Evolutionary conservation across 257 asterid species (phyloP).

Genomic region (Gentiana dahurica): DNA sequence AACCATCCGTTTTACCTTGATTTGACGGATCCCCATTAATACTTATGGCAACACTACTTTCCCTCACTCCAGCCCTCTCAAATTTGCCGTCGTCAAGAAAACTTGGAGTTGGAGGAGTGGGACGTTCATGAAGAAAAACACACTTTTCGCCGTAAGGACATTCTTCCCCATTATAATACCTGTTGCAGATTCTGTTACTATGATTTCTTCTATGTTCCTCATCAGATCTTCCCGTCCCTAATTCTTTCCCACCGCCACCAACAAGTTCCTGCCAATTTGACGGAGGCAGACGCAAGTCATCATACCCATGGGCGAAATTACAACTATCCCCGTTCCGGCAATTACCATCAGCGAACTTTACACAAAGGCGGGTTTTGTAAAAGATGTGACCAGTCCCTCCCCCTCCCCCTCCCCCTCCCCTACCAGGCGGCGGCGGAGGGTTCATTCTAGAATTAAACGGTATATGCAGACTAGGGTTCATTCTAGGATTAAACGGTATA

Average conservation of each 20-base stretch:
- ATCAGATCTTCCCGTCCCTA: constrained; percentile 15
- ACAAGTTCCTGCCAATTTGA: constrained; percentile 78
- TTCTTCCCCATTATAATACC: constrained; percentile 68
- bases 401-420: background rate
- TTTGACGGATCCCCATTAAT: constrained; percentile 26
- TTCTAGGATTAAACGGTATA: too few relatives aligned
- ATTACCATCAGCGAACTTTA: constrained; percentile 49
- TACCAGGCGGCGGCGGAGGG: constrained; percentile 17
- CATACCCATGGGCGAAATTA: constrained; percentile 70
- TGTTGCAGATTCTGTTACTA: constrained; percentile 73
- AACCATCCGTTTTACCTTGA: constrained; percentile 19
- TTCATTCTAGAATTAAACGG: constrained; percentile 17
- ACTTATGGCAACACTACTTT: constrained; percentile 49
- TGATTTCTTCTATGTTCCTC: constrained; percentile 59
- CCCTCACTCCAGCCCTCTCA: constrained; percentile 39
- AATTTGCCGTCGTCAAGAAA: constrained; percentile 12
- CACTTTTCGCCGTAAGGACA: constrained; percentile 86
- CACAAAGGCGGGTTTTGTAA: constrained; percentile 70
- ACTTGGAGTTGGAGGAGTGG: constrained; percentile 5
- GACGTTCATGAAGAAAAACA: constrained; percentile 59
- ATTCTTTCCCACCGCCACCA: constrained; percentile 28
- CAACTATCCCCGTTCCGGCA: constrained; percentile 72
- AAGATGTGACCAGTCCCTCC: constrained; percentile 71
- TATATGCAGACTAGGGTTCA: too few relatives aligned
- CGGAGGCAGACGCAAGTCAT: constrained; percentile 63